A percentile compares a stretch with the other conserved stretches of the same genome.
Evolutionary conservation across 2,329 filamentous ascomycete species (phyloP).

Genomic region (Aciculosporium take): DNA sequence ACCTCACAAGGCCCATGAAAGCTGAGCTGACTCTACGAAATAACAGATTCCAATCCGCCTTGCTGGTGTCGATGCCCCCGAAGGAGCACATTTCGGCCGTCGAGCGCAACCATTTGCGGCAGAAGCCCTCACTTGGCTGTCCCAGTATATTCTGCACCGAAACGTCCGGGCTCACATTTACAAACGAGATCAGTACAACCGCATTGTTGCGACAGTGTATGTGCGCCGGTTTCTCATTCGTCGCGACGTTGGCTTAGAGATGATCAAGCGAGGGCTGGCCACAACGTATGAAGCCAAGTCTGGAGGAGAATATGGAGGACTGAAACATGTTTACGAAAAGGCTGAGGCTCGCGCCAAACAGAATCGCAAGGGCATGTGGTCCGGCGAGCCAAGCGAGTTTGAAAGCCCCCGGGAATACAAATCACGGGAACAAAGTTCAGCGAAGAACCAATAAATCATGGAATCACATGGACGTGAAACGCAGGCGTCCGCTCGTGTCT

Average conservation of each 20-base stretch:
- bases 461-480: background rate
- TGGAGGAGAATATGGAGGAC: slow-evolving; percentile 75
- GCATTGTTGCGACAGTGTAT: slow-evolving; percentile 75
- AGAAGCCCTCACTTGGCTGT: slow-evolving; percentile 75
- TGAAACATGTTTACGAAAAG: slow-evolving; percentile 47
- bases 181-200: slow-evolving; percentile 79
- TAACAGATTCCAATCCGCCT: slow-evolving; percentile 70
- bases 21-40: background rate
- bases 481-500: background rate
- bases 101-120: slow-evolving; percentile 71
- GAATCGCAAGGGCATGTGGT: slow-evolving; percentile 63
- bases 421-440: slow-evolving; percentile 24
- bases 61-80: slow-evolving; percentile 86
- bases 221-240: slow-evolving; percentile 55
- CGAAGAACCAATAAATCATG: slow-evolving; percentile 6
- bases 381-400: slow-evolving; percentile 42
- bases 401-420: slow-evolving; percentile 89
- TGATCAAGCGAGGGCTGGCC: slow-evolving; percentile 73
- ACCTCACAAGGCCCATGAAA: background rate
- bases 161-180: slow-evolving; percentile 74
- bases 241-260: slow-evolving; percentile 74
- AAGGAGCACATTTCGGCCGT: slow-evolving; percentile 81
- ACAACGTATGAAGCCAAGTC: slow-evolving; percentile 89
- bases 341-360: slow-evolving; percentile 53
- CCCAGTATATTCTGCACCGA: slow-evolving; percentile 51